These are phyloP conservation scores for Lachancea cidri DNA, from an alignment of 805 yeast species.

Conservation along the genomic window DNA sequence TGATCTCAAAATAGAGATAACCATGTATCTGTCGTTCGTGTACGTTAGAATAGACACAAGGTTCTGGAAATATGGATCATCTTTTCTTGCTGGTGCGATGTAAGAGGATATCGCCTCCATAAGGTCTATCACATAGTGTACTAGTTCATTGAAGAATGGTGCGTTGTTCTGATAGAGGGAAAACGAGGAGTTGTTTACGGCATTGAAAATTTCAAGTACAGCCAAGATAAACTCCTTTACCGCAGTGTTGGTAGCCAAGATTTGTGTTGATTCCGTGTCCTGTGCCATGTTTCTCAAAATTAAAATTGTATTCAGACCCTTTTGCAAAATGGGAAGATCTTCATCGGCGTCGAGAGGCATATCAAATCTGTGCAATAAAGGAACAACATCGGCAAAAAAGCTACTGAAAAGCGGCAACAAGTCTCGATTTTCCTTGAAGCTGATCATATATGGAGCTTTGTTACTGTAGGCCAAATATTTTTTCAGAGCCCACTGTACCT, in stretches of 20 bases:
- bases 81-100: conserved; percentile 65
- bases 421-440: conserved; percentile 39
- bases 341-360: conserved; percentile 18
- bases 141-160: conserved; percentile 48
- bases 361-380: conserved; percentile 23
- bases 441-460: conserved; percentile 45
- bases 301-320: conserved; percentile 39
- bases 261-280: conserved; percentile 76
- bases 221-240: conserved; percentile 44
- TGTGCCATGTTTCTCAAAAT: conserved; percentile 78
- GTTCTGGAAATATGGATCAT: conserved; percentile 55
- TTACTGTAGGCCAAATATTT: conserved; percentile 36
- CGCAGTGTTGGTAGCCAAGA: conserved; percentile 51
- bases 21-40: conserved; percentile 61
- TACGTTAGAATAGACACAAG: conserved; percentile 46
- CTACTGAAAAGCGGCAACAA: conserved; percentile 35
- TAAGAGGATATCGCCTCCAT: conserved; percentile 82
- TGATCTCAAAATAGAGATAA: conserved; percentile 68
- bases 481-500: conserved; percentile 66
- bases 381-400: conserved; percentile 27
- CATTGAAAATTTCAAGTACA: conserved; percentile 23
- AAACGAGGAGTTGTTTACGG: conserved; percentile 23
- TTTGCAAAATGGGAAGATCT: conserved; percentile 18
- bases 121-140: conserved; percentile 67
- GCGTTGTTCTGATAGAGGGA: conserved; percentile 29